Evolutionary conservation across 768 basidiomycete genomes (phyloP).

Genomic region (Galerina marginata): DNA sequence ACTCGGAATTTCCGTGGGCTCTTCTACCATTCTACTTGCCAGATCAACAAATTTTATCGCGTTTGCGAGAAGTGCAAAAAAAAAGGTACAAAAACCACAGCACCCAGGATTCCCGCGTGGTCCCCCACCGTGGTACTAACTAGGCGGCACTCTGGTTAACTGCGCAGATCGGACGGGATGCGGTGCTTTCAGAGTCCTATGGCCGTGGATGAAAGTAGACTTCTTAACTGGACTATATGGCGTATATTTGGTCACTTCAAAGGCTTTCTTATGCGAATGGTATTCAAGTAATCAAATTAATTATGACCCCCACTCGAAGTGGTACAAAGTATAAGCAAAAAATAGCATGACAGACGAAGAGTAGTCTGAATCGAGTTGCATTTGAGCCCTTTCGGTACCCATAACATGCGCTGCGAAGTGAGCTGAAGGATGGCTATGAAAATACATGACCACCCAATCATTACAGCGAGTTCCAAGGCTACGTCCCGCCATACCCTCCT

Average conservation of each 20-base stretch:
- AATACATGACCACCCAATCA: conserved; percentile 49
- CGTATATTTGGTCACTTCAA: too few species aligned
- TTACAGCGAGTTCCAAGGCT: conserved; percentile 63
- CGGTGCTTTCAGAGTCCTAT: conserved; percentile 58
- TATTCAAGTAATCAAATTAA: too few species aligned
- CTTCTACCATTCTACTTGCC: too few species aligned
- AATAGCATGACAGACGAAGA: conserved; percentile 57
- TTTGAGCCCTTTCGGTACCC: conserved; percentile 1
- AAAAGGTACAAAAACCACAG: too few species aligned
- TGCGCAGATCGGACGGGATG: conserved; percentile 66
- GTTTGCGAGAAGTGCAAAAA: too few species aligned
- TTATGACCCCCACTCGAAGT: too few species aligned
- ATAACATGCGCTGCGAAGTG: conserved; percentile 64
- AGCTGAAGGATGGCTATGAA: conserved; percentile 56
- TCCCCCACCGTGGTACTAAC: conserved; percentile 71
- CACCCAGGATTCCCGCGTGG: conserved; percentile 37
- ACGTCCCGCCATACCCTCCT: conserved; percentile 39
- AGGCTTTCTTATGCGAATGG: too few species aligned
- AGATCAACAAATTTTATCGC: too few species aligned
- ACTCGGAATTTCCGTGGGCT: too few species aligned
- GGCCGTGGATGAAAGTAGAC: conserved; percentile 40
- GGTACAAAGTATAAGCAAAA: too few species aligned
- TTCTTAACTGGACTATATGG: conserved; percentile 19
- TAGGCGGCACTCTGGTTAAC: conserved; percentile 65
- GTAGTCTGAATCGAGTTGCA: conserved; percentile 73